Percentiles rank a stretch among this genome's conserved stretches.
Conservation (phyloP, 2,329 filamentous ascomycete species). For the Onygena corvina region DNA sequence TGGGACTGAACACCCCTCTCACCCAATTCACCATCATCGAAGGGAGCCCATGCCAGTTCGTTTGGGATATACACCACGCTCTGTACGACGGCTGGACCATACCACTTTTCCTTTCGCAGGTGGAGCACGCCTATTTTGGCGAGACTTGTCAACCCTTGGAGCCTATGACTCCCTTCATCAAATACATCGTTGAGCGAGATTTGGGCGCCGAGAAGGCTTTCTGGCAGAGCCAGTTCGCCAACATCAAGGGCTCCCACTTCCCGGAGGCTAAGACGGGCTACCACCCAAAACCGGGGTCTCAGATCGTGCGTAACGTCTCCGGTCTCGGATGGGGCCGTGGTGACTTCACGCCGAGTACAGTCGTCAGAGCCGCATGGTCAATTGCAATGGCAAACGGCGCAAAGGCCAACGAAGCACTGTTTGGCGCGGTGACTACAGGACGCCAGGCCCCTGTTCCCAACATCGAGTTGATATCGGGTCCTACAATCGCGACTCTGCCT, state of each 20-base stretch:
- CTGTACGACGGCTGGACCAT: slow-evolving; percentile 6
- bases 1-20: neutral
- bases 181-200: slow-evolving; percentile 1
- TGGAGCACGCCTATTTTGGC: neutral
- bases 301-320: neutral
- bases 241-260: slow-evolving; percentile 7
- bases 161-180: neutral
- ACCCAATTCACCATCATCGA: neutral
- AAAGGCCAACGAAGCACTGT: slow-evolving; percentile 27
- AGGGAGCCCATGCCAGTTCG: neutral
- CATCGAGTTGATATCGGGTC: slow-evolving; percentile 29
- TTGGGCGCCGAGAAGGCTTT: slow-evolving; percentile 1
- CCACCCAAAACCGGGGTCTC: neutral
- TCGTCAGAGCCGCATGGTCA: slow-evolving; percentile 26
- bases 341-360: slow-evolving; percentile 6
- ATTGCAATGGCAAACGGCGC: slow-evolving; percentile 25
- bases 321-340: neutral
- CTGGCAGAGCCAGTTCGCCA: slow-evolving; percentile 11
- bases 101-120: neutral
- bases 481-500: slow-evolving; percentile 32
- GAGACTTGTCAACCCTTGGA: neutral
- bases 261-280: neutral
- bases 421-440: slow-evolving; percentile 31
- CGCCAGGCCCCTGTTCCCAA: slow-evolving; percentile 27
- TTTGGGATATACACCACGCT: slow-evolving; percentile 4